Evolutionary conservation across 2,329 filamentous ascomycete species (phyloP).

Genomic region (Fusarium nelsonii): DNA sequence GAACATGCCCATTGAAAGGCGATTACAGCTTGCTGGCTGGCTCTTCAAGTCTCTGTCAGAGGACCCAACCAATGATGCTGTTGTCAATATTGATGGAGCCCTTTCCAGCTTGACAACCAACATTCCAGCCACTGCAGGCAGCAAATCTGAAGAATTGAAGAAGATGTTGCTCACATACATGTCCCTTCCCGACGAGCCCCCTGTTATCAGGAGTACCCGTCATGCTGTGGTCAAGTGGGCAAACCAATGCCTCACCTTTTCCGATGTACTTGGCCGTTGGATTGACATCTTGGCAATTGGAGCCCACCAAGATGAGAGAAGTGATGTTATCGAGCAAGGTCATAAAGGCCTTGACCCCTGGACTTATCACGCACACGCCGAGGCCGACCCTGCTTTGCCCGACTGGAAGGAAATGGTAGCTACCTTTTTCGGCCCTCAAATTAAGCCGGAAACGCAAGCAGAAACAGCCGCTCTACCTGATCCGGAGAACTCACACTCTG

Average conservation of each 20-base stretch:
- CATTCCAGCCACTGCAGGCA: conserved; percentile 54
- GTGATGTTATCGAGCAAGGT: conserved; percentile 90
- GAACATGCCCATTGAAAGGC: conserved; percentile 65
- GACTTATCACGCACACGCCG: conserved; percentile 62
- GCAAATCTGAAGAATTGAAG: conserved; percentile 54
- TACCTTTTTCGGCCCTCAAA: conserved; percentile 61
- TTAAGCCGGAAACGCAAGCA: conserved; percentile 51
- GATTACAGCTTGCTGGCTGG: conserved; percentile 73
- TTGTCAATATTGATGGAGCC: conserved; percentile 89
- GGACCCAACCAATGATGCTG: conserved; percentile 80
- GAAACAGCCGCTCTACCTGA: conserved; percentile 51
- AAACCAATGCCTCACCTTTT: conserved; percentile 86
- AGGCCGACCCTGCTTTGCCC: conserved; percentile 57
- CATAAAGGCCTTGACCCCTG: conserved; percentile 84
- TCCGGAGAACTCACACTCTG: conserved; percentile 25
- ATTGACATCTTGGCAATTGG: conserved; percentile 86
- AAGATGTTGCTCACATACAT: conserved; percentile 77
- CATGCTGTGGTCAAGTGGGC: conserved; percentile 90
- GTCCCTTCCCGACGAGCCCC: conserved; percentile 61
- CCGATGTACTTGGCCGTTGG: conserved; percentile 84
- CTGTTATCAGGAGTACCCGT: conserved; percentile 77
- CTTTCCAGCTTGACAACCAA: conserved; percentile 76
- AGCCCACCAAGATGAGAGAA: conserved; percentile 74
- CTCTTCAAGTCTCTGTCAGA: conserved; percentile 86
- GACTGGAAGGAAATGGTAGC: conserved; percentile 65